phyloP scores from a whole-genome alignment of 208 protist species.

The Trypanosoma congolense region DNA sequence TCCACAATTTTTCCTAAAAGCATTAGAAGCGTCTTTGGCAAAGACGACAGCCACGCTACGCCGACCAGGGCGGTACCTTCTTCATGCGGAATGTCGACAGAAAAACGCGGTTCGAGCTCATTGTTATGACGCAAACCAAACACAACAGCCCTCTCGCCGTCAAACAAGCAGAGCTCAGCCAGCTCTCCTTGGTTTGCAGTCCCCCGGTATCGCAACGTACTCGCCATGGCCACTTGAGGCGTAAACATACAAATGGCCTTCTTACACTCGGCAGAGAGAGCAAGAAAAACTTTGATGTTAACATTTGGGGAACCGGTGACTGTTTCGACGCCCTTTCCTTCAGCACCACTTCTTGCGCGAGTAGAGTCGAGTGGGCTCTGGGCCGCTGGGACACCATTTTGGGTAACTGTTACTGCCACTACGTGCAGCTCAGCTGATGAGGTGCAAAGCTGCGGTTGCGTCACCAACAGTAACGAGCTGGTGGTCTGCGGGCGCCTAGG shows the following conservation, averaged over 20 bases:
- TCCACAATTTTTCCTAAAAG: constrained; percentile 13
- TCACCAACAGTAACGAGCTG: background rate
- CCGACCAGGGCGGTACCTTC: constrained; percentile 6
- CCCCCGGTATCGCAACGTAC: constrained; percentile 3
- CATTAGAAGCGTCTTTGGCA: constrained; percentile 1
- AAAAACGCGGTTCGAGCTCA: constrained; percentile 6
- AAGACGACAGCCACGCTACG: constrained; percentile 1
- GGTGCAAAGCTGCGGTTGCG: background rate
- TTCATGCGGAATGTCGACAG: constrained; percentile 1
- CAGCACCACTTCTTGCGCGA: too few relatives aligned
- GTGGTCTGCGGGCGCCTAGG: background rate
- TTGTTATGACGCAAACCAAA: constrained; percentile 3
- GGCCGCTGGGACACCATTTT: background rate
- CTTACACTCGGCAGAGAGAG: constrained; percentile 12
- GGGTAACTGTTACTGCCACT: constrained; percentile 6
- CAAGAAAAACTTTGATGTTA: constrained; percentile 10
- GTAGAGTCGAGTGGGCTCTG: too few relatives aligned
- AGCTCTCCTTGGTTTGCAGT: background rate
- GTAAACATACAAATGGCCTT: constrained; percentile 8
- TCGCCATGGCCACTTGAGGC: constrained; percentile 1
- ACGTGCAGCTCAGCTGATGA: background rate
- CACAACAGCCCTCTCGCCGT: constrained; percentile 9
- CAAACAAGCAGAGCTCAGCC: constrained; percentile 16
- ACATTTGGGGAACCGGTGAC: background rate
- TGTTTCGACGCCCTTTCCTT: background rate